phyloP scores from a whole-genome alignment of 768 basidiomycete genomes.

The Termitomyces sp. region DNA sequence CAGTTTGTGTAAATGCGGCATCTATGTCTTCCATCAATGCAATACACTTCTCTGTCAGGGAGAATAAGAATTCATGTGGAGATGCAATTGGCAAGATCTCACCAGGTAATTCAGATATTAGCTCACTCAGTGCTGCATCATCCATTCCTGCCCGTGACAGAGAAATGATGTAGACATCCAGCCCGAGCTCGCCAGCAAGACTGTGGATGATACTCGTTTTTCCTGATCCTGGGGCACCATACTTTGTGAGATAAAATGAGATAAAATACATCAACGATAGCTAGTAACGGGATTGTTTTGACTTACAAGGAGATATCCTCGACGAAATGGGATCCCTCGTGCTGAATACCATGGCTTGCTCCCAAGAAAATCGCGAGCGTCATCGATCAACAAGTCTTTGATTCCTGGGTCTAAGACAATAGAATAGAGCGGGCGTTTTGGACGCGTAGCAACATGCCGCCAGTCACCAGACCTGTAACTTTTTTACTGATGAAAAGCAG shows the following conservation, averaged over 20 bases:
- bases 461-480: constrained; percentile 32
- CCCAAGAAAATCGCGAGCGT: constrained; percentile 66
- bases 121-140: constrained; percentile 46
- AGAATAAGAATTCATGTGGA: background rate
- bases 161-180: constrained; percentile 70
- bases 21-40: constrained; percentile 86
- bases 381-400: constrained; percentile 59
- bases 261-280: background rate
- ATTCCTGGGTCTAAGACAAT: constrained; percentile 71
- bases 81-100: constrained; percentile 10
- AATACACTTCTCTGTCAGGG: constrained; percentile 51
- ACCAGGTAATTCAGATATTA: constrained; percentile 60
- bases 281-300: background rate
- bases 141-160: constrained; percentile 55
- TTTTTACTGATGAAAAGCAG: constrained; percentile 33
- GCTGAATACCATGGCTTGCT: constrained; percentile 72
- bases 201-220: constrained; percentile 78
- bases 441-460: constrained; percentile 46
- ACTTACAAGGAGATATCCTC: constrained; percentile 64
- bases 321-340: constrained; percentile 77
- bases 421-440: constrained; percentile 62
- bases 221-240: constrained; percentile 71
- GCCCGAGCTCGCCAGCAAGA: constrained; percentile 70
- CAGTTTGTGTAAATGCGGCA: constrained; percentile 54
- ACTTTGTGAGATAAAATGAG: constrained; percentile 24